Evolutionary conservation across 176 grass and related monocot genomes (phyloP), one percentile per base, ranked within the genome.

Genomic region (Tuctoria greenei): DNA sequence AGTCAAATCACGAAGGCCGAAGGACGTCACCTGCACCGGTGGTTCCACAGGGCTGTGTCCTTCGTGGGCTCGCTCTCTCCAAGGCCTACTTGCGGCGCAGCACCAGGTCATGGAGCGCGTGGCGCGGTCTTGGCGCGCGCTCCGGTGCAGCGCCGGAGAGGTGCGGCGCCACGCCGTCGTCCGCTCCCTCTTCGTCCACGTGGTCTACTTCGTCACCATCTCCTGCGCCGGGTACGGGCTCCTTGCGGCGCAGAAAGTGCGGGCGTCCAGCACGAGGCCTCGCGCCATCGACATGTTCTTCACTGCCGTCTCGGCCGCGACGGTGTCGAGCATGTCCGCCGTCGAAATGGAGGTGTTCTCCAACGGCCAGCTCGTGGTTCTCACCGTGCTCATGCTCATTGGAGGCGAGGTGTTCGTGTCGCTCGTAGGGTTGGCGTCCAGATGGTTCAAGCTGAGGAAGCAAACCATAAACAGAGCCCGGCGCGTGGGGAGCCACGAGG

Each of bases 311-410:
- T 93, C 91, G 16, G 88, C 91, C 17, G 85, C 79, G 1, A 93
- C 88, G n/a, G 77, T 90, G 23, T 93, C 91, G 2, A 90, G 91
- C 88, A 90, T 93, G 88, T 87, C 91, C 52, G 56, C 85, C 50
- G 65, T 93, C 40, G 88, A 93, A 61, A 93, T 93, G 77, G 87
- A 93, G 82, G 79, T 69, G 31, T 90, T 93, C 80, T 88, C 88
- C 64, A 74, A 83, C 20, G 80, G 66, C 16, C 91, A 93, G 83
- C 88, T 90, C 73, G 36, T 87, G 1, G 81, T 88, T 9, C 25
- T 93, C 52, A 88, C 78, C 15, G 73, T 40, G 4, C 71, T 93
- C 1, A 93, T 93, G 85, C 25, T 93, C 64, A 12, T 80, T 49
- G 91, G 88, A 5, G 85, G 91, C 3, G 82, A 93, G 66, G 82